Evolutionary conservation across 768 basidiomycete species (phyloP).

Genomic region (Termitomyces titanicus): DNA sequence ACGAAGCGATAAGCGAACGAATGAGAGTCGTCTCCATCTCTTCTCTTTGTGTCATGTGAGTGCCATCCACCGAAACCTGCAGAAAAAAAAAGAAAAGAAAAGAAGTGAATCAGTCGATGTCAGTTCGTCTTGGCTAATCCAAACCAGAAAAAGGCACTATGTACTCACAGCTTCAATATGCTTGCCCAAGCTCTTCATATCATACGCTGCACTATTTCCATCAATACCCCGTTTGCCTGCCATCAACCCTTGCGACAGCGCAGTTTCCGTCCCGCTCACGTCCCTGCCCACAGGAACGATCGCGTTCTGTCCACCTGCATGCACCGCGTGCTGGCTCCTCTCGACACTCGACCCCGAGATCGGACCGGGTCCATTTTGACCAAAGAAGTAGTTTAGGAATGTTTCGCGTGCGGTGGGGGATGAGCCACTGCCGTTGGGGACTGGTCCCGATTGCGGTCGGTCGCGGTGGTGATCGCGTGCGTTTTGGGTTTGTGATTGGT

Average conservation of each 20-base stretch:
- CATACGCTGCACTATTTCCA: slow-evolving; percentile 81
- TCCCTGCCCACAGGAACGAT: slow-evolving; percentile 62
- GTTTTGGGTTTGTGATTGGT: slow-evolving; percentile 12
- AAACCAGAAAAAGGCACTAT: background rate
- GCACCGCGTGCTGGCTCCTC: slow-evolving; percentile 21
- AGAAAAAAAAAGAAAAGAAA: slow-evolving; percentile 1
- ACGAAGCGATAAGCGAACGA: slow-evolving; percentile 90
- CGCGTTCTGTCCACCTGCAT: slow-evolving; percentile 11
- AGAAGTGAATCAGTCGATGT: slow-evolving; percentile 7
- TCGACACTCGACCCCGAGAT: slow-evolving; percentile 53
- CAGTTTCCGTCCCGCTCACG: slow-evolving; percentile 49
- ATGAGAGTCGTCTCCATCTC: slow-evolving; percentile 97
- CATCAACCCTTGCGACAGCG: slow-evolving; percentile 58
- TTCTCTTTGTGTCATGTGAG: slow-evolving; percentile 73
- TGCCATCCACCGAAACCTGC: slow-evolving; percentile 47
- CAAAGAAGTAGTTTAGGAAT: slow-evolving; percentile 98
- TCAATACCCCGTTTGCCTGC: slow-evolving; percentile 65
- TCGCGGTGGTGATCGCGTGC: slow-evolving; percentile 15
- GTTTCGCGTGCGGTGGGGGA: slow-evolving; percentile 76
- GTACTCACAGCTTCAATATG: slow-evolving; percentile 97
- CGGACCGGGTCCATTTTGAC: slow-evolving; percentile 82
- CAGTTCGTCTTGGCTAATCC: background rate
- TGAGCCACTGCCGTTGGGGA: slow-evolving; percentile 24
- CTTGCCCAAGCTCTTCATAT: slow-evolving; percentile 98
- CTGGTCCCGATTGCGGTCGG: slow-evolving; percentile 32